phyloP scores from a whole-genome alignment of 176 grass and related monocot genomes.

The Pontederia crassipes region DNA sequence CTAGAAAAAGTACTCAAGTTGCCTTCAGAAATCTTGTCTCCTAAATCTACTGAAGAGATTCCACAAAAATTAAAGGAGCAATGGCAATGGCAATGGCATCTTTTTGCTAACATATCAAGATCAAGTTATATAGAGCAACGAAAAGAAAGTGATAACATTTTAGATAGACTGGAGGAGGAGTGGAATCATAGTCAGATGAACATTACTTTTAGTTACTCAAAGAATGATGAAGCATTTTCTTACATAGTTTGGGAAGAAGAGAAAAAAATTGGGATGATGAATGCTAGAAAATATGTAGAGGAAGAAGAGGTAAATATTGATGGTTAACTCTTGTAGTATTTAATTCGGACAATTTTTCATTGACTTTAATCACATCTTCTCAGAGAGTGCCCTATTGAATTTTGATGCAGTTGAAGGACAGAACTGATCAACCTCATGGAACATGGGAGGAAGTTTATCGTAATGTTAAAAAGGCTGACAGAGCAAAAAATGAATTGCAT shows the following conservation, averaged over 20 bases:
- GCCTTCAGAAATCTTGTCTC: slow-evolving; percentile 45
- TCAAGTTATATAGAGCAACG: slow-evolving; percentile 34
- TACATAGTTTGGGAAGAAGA: slow-evolving; percentile 80
- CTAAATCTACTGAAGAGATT: slow-evolving; percentile 47
- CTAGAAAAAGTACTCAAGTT: slow-evolving; percentile 76
- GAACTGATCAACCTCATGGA: slow-evolving; percentile 76
- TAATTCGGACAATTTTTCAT: neutral
- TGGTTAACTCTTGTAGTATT: neutral
- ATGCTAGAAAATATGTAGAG: slow-evolving; percentile 50
- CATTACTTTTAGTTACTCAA: slow-evolving; percentile 28
- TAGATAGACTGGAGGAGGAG: slow-evolving; percentile 55
- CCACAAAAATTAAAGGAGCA: slow-evolving; percentile 59
- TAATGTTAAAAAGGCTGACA: slow-evolving; percentile 88
- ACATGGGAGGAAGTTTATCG: slow-evolving; percentile 99
- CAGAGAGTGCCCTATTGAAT: slow-evolving; percentile 10
- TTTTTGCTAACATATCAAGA: slow-evolving; percentile 56
- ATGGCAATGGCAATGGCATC: slow-evolving; percentile 91
- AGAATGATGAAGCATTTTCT: slow-evolving; percentile 54
- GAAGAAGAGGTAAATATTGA: slow-evolving; percentile 68
- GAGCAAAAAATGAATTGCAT: slow-evolving; percentile 84
- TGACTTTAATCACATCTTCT: slow-evolving; percentile 12
- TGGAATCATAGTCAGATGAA: slow-evolving; percentile 38
- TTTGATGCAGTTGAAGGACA: slow-evolving; percentile 78
- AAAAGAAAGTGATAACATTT: slow-evolving; percentile 44
- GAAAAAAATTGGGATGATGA: slow-evolving; percentile 49